Base-by-base conservation (phyloP, 73 alveolate genomes). In the Paramecium pentaurelia region DNA sequence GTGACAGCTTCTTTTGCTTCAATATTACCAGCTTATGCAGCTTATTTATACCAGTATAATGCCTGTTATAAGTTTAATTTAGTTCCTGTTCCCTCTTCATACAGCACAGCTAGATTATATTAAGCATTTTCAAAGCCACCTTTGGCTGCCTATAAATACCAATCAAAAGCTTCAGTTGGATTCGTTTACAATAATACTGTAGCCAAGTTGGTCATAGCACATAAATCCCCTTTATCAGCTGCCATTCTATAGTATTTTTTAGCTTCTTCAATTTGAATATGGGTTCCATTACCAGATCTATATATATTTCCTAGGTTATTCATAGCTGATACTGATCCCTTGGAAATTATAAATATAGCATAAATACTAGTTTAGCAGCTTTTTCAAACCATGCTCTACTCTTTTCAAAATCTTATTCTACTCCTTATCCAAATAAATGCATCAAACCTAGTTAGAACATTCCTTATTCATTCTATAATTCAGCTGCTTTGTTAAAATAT, bases 261-360 rank as follows among this genome's bases (percentile, higher is more conserved):
- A 11, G 91, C 91, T 32, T 80, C 58, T 18, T 80, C 47, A 14
- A 80, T 45, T 25, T 80, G 42, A 20, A 25, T 25, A 9, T 42
- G 71, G 44, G 91, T 80, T 4, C 91, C 91, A 80, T 45, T 80
- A 20, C 91, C 91, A 32, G 91, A 80, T 80, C 91, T 80, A 80
- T 80, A 80, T 2, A 80, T 80, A 12, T 80, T 80, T 14, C 91
- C 91, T 4, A 80, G 58, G 37, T 80, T 80, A 58, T 80, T 80
- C 91, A 80, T 80, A 9, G 91, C 91, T 18, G 91, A 80, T 20
- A 80, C 91, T 25, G 91, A 80, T 12, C 91, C 91, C 91, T 80
- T 44, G 7, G 20, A 47, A 32, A 27, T 42, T 80, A 45, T 22
- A 47, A 80, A 47, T 8, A 80, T 54, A 54, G 70, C 3, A 4